Conservation (phyloP, 352 stramenopile species). For the Pythium folliculosum region DNA sequence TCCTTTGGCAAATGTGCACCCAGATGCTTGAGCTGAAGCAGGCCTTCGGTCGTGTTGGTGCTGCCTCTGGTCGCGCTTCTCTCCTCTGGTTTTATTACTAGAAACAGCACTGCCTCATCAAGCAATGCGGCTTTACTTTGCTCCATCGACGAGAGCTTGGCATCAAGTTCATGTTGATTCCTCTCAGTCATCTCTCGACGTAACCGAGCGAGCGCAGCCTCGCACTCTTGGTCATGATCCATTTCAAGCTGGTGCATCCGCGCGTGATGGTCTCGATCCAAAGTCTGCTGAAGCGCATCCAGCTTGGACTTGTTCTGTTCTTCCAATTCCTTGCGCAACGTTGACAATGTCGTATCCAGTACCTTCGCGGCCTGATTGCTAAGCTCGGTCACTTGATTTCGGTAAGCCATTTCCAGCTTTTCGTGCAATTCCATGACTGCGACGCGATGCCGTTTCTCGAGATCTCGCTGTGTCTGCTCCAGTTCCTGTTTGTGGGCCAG, state of each 20-base stretch:
- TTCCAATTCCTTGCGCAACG: constrained; percentile 34
- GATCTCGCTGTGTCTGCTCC: constrained; percentile 38
- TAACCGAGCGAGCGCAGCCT: constrained; percentile 41
- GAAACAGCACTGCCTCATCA: constrained; percentile 44
- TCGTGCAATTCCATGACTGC: constrained; percentile 55
- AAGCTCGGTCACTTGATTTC: constrained; percentile 29
- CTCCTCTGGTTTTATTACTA: constrained; percentile 31
- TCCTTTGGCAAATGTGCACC: constrained; percentile 50
- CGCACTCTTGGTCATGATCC: constrained; percentile 41
- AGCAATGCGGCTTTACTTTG: constrained; percentile 46
- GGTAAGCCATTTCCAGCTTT: constrained; percentile 38
- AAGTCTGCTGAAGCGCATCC: constrained; percentile 35
- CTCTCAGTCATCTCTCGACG: constrained; percentile 30
- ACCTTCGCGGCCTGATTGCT: constrained; percentile 31
- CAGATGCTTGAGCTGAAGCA: constrained; percentile 39
- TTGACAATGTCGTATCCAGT: constrained; percentile 22
- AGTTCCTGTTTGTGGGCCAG: constrained; percentile 40
- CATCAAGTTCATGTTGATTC: constrained; percentile 44
- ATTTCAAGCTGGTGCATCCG: constrained; percentile 45
- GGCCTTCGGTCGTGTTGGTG: constrained; percentile 20
- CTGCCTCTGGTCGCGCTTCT: neutral
- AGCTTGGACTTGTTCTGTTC: constrained; percentile 40
- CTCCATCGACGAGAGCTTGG: constrained; percentile 44
- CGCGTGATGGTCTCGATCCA: constrained; percentile 45
- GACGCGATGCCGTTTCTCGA: constrained; percentile 53